Percentiles rank a stretch among this genome's conserved stretches.
Evolutionary conservation across 768 basidiomycete species (phyloP).

Genomic region (Xerocomus brunneocitrinus): DNA sequence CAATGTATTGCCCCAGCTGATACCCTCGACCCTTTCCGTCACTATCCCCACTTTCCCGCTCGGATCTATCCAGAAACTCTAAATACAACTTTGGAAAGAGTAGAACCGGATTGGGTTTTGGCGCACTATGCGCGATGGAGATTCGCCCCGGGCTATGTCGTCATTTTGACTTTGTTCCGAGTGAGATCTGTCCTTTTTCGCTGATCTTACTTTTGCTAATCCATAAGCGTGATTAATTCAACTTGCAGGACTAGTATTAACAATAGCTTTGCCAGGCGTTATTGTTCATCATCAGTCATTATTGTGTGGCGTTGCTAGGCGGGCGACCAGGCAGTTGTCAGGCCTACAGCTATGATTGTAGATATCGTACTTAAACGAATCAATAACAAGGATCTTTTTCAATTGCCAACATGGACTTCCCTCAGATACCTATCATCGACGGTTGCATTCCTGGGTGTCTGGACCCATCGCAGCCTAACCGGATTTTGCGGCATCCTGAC

Average conservation of each 20-base stretch:
- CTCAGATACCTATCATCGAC: not conserved
- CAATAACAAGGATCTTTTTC: no score
- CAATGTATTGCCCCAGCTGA: not conserved
- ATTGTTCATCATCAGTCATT: no score
- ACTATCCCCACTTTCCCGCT: slow-evolving; percentile 12
- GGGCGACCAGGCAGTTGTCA: no score
- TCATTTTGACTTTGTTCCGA: not conserved
- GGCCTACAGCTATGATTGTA: no score
- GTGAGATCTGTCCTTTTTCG: not conserved
- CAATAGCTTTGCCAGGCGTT: not conserved
- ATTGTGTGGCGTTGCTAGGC: no score
- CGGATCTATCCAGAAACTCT: not conserved
- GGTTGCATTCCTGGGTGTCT: not conserved
- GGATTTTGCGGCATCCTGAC: not conserved
- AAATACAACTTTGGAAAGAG: not conserved
- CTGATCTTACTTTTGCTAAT: no score
- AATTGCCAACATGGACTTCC: no score
- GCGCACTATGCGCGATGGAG: not conserved
- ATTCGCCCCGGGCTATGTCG: not conserved
- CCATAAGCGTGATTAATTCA: no score
- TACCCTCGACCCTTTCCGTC: not conserved
- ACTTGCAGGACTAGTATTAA: not conserved
- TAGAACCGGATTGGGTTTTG: not conserved
- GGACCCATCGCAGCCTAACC: not conserved
- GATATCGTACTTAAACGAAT: no score